Percentiles rank a stretch among this genome's conserved stretches.
These are phyloP conservation scores for Calocera viscosa DNA, from an alignment of 768 basidiomycete species.

Conservation along the genomic window DNA sequence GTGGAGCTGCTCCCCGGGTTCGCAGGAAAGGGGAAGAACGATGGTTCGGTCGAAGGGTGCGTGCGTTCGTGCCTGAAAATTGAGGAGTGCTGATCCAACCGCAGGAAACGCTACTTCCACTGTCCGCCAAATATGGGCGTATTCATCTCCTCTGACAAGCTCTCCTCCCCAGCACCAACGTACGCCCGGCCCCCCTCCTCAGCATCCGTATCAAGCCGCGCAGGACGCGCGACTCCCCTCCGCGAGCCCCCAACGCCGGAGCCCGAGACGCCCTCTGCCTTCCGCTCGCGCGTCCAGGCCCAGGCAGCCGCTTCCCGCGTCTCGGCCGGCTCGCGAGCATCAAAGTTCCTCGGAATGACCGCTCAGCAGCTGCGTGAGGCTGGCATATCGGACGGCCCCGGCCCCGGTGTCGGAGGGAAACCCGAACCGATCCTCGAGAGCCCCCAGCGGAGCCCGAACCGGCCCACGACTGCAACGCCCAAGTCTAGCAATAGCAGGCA, in stretches of 20 bases:
- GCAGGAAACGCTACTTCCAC: slow-evolving; percentile 67
- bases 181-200: slow-evolving; percentile 65
- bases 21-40: slow-evolving; percentile 85
- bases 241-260: slow-evolving; percentile 2
- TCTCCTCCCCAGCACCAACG: slow-evolving; percentile 55
- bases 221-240: slow-evolving; percentile 35
- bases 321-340: slow-evolving; percentile 73
- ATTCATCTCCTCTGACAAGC: slow-evolving; percentile 71
- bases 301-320: slow-evolving; percentile 34
- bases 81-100: neutral
- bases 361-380: slow-evolving; percentile 59
- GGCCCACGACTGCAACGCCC: neutral
- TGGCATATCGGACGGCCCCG: neutral
- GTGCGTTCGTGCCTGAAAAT: slow-evolving; percentile 24
- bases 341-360: slow-evolving; percentile 73
- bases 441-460: neutral
- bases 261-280: slow-evolving; percentile 10
- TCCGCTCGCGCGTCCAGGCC: slow-evolving; percentile 6
- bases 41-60: slow-evolving; percentile 80
- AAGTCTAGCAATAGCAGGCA: neutral
- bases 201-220: slow-evolving; percentile 45
- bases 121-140: slow-evolving; percentile 83
- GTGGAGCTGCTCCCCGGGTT: slow-evolving; percentile 82
- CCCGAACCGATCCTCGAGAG: neutral
- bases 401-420: neutral